Conservation (phyloP, 2,329 filamentous ascomycete species). For the Clonostachys sp. region DNA sequence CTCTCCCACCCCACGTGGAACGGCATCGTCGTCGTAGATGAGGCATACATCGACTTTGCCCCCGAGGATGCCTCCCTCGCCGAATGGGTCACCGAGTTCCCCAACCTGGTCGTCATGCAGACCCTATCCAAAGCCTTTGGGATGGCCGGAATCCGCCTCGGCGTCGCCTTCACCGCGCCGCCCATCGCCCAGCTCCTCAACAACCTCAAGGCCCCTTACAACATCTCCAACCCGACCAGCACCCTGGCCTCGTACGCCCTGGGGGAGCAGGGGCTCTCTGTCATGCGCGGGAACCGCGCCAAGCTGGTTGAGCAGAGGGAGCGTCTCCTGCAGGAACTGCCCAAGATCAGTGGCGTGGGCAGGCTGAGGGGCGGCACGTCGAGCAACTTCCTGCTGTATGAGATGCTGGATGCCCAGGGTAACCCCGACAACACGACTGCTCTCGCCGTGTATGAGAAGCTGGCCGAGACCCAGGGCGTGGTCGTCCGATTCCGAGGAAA, state of each 20-base stretch:
- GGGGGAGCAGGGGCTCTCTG: conserved; percentile 57
- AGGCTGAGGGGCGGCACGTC: conserved; percentile 73
- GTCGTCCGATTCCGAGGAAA: conserved; percentile 92
- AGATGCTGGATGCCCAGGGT: conserved; percentile 72
- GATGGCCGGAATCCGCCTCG: conserved; percentile 86
- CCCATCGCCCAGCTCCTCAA: conserved; percentile 79
- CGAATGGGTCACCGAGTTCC: conserved; percentile 87
- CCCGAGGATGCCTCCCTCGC: conserved; percentile 73
- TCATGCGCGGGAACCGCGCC: conserved; percentile 69
- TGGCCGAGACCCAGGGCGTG: conserved; percentile 84
- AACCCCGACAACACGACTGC: conserved; percentile 76
- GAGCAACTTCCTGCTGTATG: conserved; percentile 87
- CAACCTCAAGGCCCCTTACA: conserved; percentile 93
- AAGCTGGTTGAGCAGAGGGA: conserved; percentile 72
- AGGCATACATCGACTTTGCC: conserved; percentile 94
- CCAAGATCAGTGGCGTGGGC: conserved; percentile 73
- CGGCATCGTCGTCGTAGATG: conserved; percentile 86
- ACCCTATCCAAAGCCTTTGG: conserved; percentile 98
- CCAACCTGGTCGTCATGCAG: conserved; percentile 96
- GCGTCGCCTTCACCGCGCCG: conserved; percentile 74
- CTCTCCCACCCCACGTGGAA: conserved; percentile 92
- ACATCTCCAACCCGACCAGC: conserved; percentile 84
- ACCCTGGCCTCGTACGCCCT: conserved; percentile 74
- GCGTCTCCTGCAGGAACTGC: conserved; percentile 69
- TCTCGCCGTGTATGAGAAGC: conserved; percentile 72